A percentile compares a stretch with the other conserved stretches of the same genome.
Evolutionary conservation across 805 yeast species (phyloP).

Genomic region (Yarrowia sp.): DNA sequence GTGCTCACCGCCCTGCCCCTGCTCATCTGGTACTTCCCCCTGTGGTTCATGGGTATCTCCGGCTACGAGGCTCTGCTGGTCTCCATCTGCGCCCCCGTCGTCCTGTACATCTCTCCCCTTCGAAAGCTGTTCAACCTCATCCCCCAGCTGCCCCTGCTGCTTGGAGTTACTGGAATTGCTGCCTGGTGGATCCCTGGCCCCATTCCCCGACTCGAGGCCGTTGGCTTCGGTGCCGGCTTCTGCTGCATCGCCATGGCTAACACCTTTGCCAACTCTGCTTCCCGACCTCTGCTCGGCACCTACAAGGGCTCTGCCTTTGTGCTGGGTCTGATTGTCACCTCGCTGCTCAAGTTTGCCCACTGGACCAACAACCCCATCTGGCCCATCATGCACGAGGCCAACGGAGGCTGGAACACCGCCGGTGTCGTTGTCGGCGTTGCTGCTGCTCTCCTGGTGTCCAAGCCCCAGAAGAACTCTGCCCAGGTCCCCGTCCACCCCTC

Average conservation of each 20-base stretch:
- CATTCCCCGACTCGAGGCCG: slow-evolving; percentile 60
- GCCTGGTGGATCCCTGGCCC: slow-evolving; percentile 71
- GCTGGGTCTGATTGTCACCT: slow-evolving; percentile 70
- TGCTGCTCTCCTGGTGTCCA: slow-evolving; percentile 63
- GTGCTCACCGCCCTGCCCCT: slow-evolving; percentile 74
- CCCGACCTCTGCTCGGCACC: slow-evolving; percentile 37
- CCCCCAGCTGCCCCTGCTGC: slow-evolving; percentile 56
- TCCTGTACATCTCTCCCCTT: slow-evolving; percentile 50
- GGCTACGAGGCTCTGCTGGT: slow-evolving; percentile 81
- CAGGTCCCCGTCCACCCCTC: slow-evolving; percentile 33
- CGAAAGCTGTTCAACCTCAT: slow-evolving; percentile 42
- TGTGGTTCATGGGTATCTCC: slow-evolving; percentile 97
- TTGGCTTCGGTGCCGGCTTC: slow-evolving; percentile 66
- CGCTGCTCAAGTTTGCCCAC: slow-evolving; percentile 69
- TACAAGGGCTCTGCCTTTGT: slow-evolving; percentile 57
- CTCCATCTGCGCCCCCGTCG: slow-evolving; percentile 56
- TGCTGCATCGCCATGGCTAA: slow-evolving; percentile 57
- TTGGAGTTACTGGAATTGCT: slow-evolving; percentile 67
- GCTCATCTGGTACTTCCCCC: slow-evolving; percentile 94
- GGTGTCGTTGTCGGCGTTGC: slow-evolving; percentile 65
- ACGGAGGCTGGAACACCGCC: slow-evolving; percentile 80
- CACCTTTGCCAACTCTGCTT: slow-evolving; percentile 47
- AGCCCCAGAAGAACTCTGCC: slow-evolving; percentile 30
- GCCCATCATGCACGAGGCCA: slow-evolving; percentile 84
- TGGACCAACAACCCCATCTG: slow-evolving; percentile 92